phyloP scores from a whole-genome alignment of 2,329 filamentous ascomycete genomes.

The Fusarium miscanthi region DNA sequence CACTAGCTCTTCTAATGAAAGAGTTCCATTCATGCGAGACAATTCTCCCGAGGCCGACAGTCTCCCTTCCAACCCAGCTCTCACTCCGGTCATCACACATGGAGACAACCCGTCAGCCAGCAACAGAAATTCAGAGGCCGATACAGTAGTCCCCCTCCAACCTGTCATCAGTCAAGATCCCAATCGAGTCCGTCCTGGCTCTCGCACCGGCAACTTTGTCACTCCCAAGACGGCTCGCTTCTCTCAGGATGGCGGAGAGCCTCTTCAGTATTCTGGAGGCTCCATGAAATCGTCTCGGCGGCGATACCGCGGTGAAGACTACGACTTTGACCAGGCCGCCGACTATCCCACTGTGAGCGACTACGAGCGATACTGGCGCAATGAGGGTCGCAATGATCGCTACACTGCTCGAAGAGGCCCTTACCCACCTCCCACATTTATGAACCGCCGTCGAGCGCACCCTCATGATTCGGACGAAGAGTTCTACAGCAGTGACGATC shows the following conservation, averaged over 20 bases:
- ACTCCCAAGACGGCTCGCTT: conserved; percentile 26
- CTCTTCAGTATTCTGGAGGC: conserved; percentile 34
- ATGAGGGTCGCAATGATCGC: conserved; percentile 32
- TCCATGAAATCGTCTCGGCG: conserved; percentile 38
- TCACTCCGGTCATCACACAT: conserved; percentile 22
- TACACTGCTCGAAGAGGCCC: conserved; percentile 38
- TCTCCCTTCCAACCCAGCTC: conserved; percentile 13
- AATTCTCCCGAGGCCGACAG: conserved; percentile 14
- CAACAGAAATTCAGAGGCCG: conserved; percentile 30
- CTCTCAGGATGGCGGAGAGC: conserved; percentile 41
- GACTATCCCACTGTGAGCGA: conserved; percentile 37
- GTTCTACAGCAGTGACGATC: conserved; percentile 36
- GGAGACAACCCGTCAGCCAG: conserved; percentile 6
- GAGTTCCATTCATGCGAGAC: conserved; percentile 21
- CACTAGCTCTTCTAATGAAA: conserved; percentile 22
- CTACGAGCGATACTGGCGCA: conserved; percentile 44
- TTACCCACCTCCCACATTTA: conserved; percentile 42
- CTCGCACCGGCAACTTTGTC: conserved; percentile 31
- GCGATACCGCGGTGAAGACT: conserved; percentile 40
- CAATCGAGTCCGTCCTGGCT: conserved; percentile 30
- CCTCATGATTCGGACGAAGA: conserved; percentile 44
- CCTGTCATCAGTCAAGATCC: conserved; percentile 34
- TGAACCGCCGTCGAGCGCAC: conserved; percentile 37
- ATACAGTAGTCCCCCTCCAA: conserved; percentile 38
- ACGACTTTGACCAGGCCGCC: conserved; percentile 38